These are phyloP conservation scores for Pseudogymnoascus sp. DNA, from an alignment of 2,329 filamentous ascomycete genomes.

Conservation along the genomic window DNA sequence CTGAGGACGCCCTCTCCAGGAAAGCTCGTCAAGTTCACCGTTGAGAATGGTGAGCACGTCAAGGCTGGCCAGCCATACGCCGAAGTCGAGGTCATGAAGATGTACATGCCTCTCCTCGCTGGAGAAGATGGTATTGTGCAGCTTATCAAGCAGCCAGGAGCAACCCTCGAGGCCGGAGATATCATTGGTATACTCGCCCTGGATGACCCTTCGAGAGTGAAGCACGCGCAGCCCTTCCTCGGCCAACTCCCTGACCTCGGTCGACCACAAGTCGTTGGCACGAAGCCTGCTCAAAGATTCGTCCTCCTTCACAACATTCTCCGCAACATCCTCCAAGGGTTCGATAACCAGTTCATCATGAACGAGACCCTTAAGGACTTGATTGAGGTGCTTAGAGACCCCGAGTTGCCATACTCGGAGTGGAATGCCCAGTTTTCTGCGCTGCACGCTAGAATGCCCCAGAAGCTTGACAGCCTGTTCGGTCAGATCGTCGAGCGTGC, in stretches of 20 bases:
- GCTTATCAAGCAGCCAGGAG: constrained; percentile 97
- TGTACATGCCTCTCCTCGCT: constrained; percentile 98
- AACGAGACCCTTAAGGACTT: constrained; percentile 75
- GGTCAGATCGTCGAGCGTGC: constrained; percentile 81
- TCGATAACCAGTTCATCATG: constrained; percentile 98
- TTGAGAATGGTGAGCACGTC: constrained; percentile 92
- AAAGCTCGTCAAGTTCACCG: constrained; percentile 95
- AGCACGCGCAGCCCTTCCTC: constrained; percentile 90
- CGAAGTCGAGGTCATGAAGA: constrained; percentile 99
- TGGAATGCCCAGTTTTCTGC: constrained; percentile 95
- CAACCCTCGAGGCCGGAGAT: constrained; percentile 95
- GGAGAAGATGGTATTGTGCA: constrained; percentile 95
- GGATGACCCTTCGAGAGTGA: constrained; percentile 91
- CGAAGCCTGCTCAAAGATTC: constrained; percentile 87
- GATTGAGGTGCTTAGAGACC: constrained; percentile 81
- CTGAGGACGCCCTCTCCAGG: constrained; percentile 89
- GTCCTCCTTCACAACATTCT: constrained; percentile 69
- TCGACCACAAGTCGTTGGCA: constrained; percentile 77
- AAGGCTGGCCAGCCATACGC: constrained; percentile 88
- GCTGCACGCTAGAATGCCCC: constrained; percentile 93
- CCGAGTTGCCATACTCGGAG: constrained; percentile 89
- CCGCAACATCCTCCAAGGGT: constrained; percentile 82
- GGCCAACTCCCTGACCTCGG: constrained; percentile 85
- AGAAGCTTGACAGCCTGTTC: constrained; percentile 79
- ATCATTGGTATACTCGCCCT: constrained; percentile 95